A percentile compares a stretch with the other conserved stretches of the same genome.
These are phyloP conservation scores for Laetiporus sulphureus DNA, from an alignment of 1,284 basidiomycete genomes.

Conservation along the genomic window DNA sequence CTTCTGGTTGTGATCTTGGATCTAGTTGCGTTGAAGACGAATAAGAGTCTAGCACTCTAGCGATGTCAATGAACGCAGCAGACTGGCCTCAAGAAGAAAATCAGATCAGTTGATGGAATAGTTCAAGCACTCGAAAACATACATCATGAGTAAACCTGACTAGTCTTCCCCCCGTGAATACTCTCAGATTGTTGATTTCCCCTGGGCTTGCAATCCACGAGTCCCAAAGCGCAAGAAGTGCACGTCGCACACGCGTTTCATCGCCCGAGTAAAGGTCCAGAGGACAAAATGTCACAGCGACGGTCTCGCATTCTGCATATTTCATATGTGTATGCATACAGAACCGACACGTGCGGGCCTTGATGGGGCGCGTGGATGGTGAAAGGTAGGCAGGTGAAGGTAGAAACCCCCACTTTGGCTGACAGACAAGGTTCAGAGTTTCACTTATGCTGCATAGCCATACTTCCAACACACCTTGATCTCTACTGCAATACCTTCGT, in stretches of 20 bases:
- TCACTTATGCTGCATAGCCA: slow-evolving; percentile 1
- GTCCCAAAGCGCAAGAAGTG: slow-evolving; percentile 67
- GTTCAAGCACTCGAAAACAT: slow-evolving; percentile 18
- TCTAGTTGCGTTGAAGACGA: too few relatives aligned
- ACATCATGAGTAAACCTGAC: slow-evolving; percentile 57
- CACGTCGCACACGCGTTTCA: slow-evolving; percentile 46
- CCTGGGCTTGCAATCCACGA: slow-evolving; percentile 62
- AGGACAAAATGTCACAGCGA: slow-evolving; percentile 69
- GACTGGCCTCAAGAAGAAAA: too few relatives aligned
- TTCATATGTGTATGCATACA: slow-evolving; percentile 78
- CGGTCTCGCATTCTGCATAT: slow-evolving; percentile 30
- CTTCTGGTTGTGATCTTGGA: neutral
- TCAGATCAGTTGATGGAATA: neutral
- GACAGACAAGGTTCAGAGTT: slow-evolving; percentile 5
- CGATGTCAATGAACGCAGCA: too few relatives aligned
- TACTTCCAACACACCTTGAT: slow-evolving; percentile 63
- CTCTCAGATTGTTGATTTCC: slow-evolving; percentile 70
- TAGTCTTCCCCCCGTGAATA: slow-evolving; percentile 62
- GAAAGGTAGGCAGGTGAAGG: slow-evolving; percentile 59
- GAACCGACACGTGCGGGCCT: slow-evolving; percentile 74
- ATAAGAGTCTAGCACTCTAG: too few relatives aligned
- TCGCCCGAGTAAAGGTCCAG: slow-evolving; percentile 81
- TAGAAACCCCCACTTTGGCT: slow-evolving; percentile 96
- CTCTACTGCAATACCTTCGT: slow-evolving; percentile 63
- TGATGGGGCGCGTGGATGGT: slow-evolving; percentile 46